Evolutionary conservation across 2,329 filamentous ascomycete species (phyloP).

Genomic region (Botrytis fragariae): DNA sequence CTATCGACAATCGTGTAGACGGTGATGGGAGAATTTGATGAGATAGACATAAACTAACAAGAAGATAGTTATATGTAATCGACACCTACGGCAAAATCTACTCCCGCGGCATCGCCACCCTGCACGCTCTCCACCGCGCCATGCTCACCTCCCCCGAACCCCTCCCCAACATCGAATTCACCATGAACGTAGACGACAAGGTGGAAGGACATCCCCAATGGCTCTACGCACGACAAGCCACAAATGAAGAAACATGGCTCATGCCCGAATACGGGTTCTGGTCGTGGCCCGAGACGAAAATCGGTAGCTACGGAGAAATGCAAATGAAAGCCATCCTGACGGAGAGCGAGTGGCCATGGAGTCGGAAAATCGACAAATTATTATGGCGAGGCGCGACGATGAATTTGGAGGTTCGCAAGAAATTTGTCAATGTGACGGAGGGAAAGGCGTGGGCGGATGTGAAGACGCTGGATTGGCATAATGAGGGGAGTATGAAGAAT

Average conservation of each 20-base stretch:
- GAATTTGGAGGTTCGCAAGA: conserved; percentile 26
- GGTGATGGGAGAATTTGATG: too few species aligned
- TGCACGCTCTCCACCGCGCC: conserved; percentile 53
- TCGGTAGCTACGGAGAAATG: conserved; percentile 44
- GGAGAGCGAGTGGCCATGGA: conserved; percentile 36
- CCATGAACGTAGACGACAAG: conserved; percentile 51
- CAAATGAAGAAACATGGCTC: conserved; percentile 40
- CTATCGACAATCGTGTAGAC: neutral
- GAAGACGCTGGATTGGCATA: conserved; percentile 30
- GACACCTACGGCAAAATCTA: conserved; percentile 15
- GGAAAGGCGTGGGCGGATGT: conserved; percentile 48
- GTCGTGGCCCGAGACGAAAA: conserved; percentile 51
- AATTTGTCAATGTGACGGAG: conserved; percentile 24
- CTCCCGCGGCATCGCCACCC: conserved; percentile 42
- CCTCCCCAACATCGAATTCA: conserved; percentile 50
- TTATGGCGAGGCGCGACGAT: conserved; percentile 51
- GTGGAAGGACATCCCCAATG: conserved; percentile 32
- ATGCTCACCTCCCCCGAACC: conserved; percentile 48
- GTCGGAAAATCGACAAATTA: conserved; percentile 42
- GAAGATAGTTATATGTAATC: conserved; percentile 12
- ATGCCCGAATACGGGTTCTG: conserved; percentile 56
- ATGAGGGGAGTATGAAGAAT: conserved; percentile 16
- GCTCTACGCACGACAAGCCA: conserved; percentile 12
- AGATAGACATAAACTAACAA: neutral
- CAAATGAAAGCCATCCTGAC: conserved; percentile 40